phyloP scores from a whole-genome alignment of 768 basidiomycete species.

The Udeniomyces megalosporus region DNA sequence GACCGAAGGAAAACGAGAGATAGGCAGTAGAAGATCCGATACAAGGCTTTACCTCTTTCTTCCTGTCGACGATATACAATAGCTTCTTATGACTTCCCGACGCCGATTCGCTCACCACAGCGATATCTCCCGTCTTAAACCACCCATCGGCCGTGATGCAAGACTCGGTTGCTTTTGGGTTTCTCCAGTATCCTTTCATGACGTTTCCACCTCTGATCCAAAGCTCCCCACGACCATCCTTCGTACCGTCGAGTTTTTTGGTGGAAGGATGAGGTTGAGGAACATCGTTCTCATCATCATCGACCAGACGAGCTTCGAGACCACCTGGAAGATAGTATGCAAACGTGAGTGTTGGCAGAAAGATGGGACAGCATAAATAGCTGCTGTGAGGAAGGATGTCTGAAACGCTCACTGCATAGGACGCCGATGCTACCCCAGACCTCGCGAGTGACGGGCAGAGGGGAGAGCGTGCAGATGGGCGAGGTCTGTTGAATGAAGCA shows the following conservation, averaged over 20 bases:
- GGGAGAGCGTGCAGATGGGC: background rate
- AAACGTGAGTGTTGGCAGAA: too few species aligned
- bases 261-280: too few species aligned
- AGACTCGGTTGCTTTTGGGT: background rate
- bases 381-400: too few species aligned
- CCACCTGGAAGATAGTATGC: too few species aligned
- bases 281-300: slow-evolving; percentile 33
- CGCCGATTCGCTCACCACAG: slow-evolving; percentile 40
- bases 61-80: slow-evolving; percentile 36
- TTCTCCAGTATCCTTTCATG: slow-evolving; percentile 9
- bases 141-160: slow-evolving; percentile 36
- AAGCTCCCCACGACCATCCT: slow-evolving; percentile 4
- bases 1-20: too few species aligned
- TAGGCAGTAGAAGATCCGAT: too few species aligned
- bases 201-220: slow-evolving; percentile 10
- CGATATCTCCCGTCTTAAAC: slow-evolving; percentile 84
- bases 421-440: background rate
- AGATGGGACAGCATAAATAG: background rate
- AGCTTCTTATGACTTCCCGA: too few species aligned
- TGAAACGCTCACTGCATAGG: background rate
- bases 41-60: slow-evolving; percentile 28
- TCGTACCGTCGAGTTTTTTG: too few species aligned
- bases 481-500: background rate
- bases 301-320: slow-evolving; percentile 54
- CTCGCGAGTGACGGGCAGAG: background rate